Conservation (phyloP, 2,329 filamentous ascomycete species). For the Alternaria arborescens region DNA sequence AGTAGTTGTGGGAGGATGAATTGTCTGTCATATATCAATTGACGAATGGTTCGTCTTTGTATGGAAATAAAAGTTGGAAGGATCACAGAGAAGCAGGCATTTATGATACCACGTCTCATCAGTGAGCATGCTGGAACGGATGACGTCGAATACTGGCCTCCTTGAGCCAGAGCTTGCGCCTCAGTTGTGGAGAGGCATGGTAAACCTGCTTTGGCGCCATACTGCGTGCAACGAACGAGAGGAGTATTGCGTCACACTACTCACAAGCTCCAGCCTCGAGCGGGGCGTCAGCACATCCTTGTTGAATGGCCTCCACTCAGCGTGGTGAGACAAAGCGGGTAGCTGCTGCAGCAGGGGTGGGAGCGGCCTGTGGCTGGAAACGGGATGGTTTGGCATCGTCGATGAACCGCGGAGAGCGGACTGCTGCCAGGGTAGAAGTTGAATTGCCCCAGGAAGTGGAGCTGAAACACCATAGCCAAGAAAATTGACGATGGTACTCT, state of each 20-base stretch:
- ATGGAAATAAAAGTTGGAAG: conserved; percentile 18
- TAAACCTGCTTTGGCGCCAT: conserved; percentile 51
- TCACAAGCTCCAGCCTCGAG: conserved; percentile 33
- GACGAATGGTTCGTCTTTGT: conserved; percentile 48
- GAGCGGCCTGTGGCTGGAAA: conserved; percentile 40
- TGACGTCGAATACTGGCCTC: conserved; percentile 46
- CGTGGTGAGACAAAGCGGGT: conserved; percentile 39
- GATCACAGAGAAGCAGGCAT: conserved; percentile 27
- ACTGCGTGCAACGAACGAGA: conserved; percentile 39
- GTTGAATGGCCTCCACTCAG: conserved; percentile 34
- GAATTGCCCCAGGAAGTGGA: conserved; percentile 25
- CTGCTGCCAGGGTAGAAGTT: conserved; percentile 32
- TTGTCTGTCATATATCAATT: conserved; percentile 60
- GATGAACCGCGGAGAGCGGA: conserved; percentile 34
- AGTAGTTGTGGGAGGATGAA: conserved; percentile 58
- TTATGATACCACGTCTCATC: conserved; percentile 40
- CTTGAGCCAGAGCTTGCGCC: conserved; percentile 46
- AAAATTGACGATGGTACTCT: background rate
- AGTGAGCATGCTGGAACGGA: conserved; percentile 30
- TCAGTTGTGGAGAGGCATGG: conserved; percentile 33
- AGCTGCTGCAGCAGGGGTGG: conserved; percentile 28
- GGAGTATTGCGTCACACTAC: conserved; percentile 48
- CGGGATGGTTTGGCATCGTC: conserved; percentile 41
- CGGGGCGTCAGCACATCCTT: conserved; percentile 44
- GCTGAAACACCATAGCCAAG: conserved; percentile 18